Evolutionary conservation across 1,139 yeast genomes (phyloP).

Genomic region (Trichomonascaceae sp.): DNA sequence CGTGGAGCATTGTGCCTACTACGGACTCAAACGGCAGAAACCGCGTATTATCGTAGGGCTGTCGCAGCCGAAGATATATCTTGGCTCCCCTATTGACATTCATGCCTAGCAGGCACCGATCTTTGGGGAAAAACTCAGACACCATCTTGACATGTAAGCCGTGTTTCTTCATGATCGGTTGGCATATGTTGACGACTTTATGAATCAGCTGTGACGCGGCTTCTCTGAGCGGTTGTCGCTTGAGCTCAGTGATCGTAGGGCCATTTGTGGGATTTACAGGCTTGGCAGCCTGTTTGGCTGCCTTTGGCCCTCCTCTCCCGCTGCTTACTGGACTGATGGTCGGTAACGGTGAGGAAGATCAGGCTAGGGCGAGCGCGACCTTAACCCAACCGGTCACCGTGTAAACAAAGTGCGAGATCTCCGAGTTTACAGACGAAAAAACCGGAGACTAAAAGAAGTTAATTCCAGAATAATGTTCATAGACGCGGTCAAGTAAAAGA

Average conservation of each 20-base stretch:
- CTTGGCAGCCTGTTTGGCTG: too few species aligned
- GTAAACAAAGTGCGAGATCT: too few species aligned
- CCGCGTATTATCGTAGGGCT: slow-evolving; percentile 37
- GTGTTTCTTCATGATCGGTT: slow-evolving; percentile 59
- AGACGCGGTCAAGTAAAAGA: too few species aligned
- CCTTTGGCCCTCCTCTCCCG: too few species aligned
- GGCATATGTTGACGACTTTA: slow-evolving; percentile 23
- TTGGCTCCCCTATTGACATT: slow-evolving; percentile 79
- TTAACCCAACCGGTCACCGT: too few species aligned
- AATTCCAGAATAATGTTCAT: too few species aligned
- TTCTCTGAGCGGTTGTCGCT: slow-evolving; percentile 17
- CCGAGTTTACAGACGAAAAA: too few species aligned
- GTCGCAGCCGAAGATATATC: slow-evolving; percentile 59
- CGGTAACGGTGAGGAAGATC: too few species aligned
- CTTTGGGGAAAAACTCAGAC: slow-evolving; percentile 78
- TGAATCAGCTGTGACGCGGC: slow-evolving; percentile 22
- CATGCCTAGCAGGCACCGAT: slow-evolving; percentile 54
- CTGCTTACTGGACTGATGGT: too few species aligned
- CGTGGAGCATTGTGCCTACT: slow-evolving; percentile 80
- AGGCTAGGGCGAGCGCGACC: too few species aligned
- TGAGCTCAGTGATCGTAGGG: slow-evolving; percentile 14
- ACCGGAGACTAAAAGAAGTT: too few species aligned
- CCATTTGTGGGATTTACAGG: too few species aligned
- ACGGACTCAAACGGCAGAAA: slow-evolving; percentile 59
- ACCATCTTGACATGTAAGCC: slow-evolving; percentile 54